Base-by-base conservation (phyloP, 768 basidiomycete species). In the Lentinula detonsa region DNA sequence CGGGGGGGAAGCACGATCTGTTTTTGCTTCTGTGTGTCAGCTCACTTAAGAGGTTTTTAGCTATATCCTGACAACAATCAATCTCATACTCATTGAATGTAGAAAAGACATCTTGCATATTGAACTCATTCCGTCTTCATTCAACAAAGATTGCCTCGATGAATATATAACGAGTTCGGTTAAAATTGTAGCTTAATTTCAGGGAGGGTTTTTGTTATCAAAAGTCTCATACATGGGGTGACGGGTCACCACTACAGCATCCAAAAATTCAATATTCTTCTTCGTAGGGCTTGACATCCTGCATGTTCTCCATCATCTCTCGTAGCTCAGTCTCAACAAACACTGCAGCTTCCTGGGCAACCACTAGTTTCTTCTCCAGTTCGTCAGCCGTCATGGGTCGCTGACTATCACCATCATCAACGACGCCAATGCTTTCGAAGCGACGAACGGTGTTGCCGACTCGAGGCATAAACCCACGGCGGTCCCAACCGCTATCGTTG, bases 401-500 rank as follows among this genome's bases (percentile, higher is more conserved):
- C 63, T 68, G 67, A 15, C 71, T 75, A 33, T 78, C 78, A 62
- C 76, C 72, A 43, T 81, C 81, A 58, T 81, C 81, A 2, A 83
- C 69, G 62, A 83, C 69, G 3, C 87, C 85, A 60, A 93, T 81
- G 54, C 73, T 78, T 63, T 90, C 88, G 64, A 91, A 93, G 37
- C 85, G 80, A 61, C 76, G 76, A 46, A 91, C 72, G 2, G 89
- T 86, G 63, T 85, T 83, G 33, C 88, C 86, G 31, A 82, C 71
- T n/a, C 84, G 83, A 40, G 91, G 91, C 68, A 92, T 72, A 68
- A 87, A 86, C 4, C 77, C 81, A 62, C 81, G 75, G 10, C 80
- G 79, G 70, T 91, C 92, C 91, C 91, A 93, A 23, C 92, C 91
- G 62, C 81, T 86, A 73, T 94, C 91, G 65, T 93, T 93, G 77